Conservation (phyloP, 305 asterid species). For the Fraxinus ornus region DNA sequence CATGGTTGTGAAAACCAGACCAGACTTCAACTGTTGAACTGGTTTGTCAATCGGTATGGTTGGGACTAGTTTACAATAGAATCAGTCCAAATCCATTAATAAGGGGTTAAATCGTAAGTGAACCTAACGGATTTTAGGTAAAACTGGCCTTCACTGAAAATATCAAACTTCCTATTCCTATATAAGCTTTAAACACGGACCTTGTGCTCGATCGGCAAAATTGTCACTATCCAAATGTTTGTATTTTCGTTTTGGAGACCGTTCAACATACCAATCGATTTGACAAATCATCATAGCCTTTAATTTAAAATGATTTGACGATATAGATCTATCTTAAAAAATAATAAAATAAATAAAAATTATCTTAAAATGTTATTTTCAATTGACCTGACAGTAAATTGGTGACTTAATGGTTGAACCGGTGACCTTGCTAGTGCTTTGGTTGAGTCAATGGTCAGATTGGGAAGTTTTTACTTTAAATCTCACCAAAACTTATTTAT, state of each 20-base stretch:
- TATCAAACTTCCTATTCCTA: background rate
- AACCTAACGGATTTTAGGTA: background rate
- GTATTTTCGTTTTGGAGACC: background rate
- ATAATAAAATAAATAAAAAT: too few species aligned
- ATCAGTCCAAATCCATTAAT: background rate
- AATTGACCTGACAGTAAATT: too few species aligned
- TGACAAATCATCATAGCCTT: background rate
- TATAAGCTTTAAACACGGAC: background rate
- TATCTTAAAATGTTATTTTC: background rate
- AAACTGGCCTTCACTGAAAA: background rate
- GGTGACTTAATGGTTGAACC: background rate
- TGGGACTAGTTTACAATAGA: background rate
- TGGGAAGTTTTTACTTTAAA: background rate
- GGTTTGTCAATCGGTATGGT: background rate
- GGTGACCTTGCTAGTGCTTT: background rate
- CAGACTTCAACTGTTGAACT: background rate
- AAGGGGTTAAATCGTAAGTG: background rate
- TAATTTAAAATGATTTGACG: background rate
- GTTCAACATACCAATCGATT: background rate
- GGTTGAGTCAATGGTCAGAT: background rate
- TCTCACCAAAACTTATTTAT: background rate
- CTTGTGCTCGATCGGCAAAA: background rate
- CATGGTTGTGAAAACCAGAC: background rate
- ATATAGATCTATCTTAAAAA: background rate
- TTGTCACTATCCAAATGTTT: background rate